Conservation (phyloP, 768 basidiomycete genomes). For the Pilatotrama ljubarskyi region DNA sequence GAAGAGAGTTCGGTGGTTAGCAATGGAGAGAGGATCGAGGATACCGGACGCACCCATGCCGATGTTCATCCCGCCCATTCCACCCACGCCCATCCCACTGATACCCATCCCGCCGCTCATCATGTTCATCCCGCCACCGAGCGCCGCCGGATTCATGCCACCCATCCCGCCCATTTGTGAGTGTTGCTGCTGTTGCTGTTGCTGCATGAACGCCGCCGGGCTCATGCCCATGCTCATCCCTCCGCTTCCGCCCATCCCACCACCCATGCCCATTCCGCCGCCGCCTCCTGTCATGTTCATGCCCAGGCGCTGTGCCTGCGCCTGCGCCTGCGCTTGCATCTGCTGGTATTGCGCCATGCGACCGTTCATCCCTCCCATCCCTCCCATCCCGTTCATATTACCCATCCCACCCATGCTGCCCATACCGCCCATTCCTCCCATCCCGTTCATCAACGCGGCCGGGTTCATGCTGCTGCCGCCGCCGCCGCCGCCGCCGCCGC, state of each 20-base stretch:
- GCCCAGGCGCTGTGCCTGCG: conserved; percentile 18
- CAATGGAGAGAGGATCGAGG: background rate
- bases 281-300: background rate
- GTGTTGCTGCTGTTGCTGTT: conserved; percentile 16
- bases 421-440: conserved; percentile 27
- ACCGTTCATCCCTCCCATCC: conserved; percentile 6
- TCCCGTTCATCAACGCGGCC: conserved; percentile 23
- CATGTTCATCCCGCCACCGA: conserved; percentile 21
- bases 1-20: background rate
- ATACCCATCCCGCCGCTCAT: conserved; percentile 19
- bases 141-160: conserved; percentile 26
- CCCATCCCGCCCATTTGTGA: conserved; percentile 28
- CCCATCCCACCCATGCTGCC: conserved; percentile 11
- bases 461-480: conserved; percentile 28
- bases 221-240: conserved; percentile 24
- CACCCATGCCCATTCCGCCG: conserved; percentile 14
- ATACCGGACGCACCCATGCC: conserved; percentile 8
- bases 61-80: conserved; percentile 24
- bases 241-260: conserved; percentile 13
- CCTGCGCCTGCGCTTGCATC: conserved; percentile 20
- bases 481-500: conserved; percentile 1
- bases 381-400: conserved; percentile 1
- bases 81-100: conserved; percentile 23
- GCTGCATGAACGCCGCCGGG: conserved; percentile 10
- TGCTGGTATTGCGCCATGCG: conserved; percentile 21